A percentile compares a stretch with the other conserved stretches of the same genome.
Evolutionary conservation across 2,329 filamentous ascomycete genomes (phyloP).

Genomic region (Claviceps paspali): DNA sequence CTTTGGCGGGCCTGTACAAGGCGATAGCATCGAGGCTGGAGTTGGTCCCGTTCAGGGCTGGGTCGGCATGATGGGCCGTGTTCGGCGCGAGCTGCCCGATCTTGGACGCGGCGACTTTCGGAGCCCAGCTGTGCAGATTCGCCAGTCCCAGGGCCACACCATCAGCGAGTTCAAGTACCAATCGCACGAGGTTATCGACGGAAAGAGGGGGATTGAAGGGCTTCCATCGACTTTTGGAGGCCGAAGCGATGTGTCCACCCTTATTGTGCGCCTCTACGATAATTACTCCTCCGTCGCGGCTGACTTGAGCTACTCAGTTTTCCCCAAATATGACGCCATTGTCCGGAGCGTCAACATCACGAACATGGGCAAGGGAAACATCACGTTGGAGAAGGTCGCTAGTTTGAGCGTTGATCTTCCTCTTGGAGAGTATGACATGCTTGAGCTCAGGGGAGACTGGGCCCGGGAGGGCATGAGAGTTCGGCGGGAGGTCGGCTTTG

Average conservation of each 20-base stretch:
- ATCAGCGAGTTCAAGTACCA: conserved; percentile 43
- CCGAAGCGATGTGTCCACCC: too few relatives aligned
- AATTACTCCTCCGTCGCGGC: too few relatives aligned
- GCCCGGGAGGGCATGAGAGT: conserved; percentile 39
- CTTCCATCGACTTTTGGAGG: too few relatives aligned
- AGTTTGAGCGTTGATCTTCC: conserved; percentile 49
- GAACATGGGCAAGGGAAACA: conserved; percentile 37
- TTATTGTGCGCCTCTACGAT: too few relatives aligned
- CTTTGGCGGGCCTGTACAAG: conserved; percentile 40
- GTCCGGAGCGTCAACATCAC: conserved; percentile 45
- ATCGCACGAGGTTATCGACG: conserved; percentile 36
- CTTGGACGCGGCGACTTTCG: conserved; percentile 48
- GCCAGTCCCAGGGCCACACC: conserved; percentile 41
- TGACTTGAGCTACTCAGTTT: conserved; percentile 51
- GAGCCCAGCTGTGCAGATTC: conserved; percentile 43
- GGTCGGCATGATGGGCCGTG: conserved; percentile 32
- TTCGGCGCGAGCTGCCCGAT: conserved; percentile 48
- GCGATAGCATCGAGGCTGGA: conserved; percentile 27
- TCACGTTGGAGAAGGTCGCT: conserved; percentile 39
- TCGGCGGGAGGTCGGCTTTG: conserved; percentile 39
- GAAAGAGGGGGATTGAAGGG: too few relatives aligned
- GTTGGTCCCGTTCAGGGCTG: conserved; percentile 31
- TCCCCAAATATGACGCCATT: conserved; percentile 45
- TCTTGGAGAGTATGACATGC: conserved; percentile 43
- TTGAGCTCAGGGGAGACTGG: conserved; percentile 49